These are phyloP conservation scores for Paratinospora sagittata DNA, from an alignment of 164 flowering plant species.

Conservation along the genomic window DNA sequence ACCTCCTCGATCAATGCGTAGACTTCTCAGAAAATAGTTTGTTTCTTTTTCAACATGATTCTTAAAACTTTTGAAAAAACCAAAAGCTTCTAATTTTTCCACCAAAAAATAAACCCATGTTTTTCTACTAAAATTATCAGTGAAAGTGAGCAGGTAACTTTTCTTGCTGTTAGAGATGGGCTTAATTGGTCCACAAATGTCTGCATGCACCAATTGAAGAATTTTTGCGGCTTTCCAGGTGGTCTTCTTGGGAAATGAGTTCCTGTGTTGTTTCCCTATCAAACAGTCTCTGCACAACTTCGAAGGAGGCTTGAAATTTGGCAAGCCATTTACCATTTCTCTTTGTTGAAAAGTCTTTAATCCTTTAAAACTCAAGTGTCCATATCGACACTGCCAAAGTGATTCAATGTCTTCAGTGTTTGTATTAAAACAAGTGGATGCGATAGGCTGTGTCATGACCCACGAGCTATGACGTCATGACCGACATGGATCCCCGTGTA, in stretches of 20 bases:
- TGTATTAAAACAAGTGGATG: too few species aligned
- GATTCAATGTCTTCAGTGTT: too few species aligned
- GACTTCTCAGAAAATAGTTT: background rate
- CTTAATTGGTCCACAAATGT: background rate
- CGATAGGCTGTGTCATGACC: too few species aligned
- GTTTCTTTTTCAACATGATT: slow-evolving; percentile 6
- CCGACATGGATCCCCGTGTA: too few species aligned
- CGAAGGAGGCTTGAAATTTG: background rate
- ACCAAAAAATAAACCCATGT: background rate
- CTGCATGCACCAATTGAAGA: background rate
- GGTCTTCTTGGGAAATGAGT: background rate
- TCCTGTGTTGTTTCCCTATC: slow-evolving; percentile 1
- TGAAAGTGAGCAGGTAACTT: slow-evolving; percentile 3
- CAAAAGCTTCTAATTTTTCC: background rate
- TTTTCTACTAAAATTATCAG: background rate
- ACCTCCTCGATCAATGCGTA: slow-evolving; percentile 3
- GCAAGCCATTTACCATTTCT: slow-evolving; percentile 2
- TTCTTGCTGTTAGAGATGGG: background rate
- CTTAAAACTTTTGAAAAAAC: slow-evolving; percentile 2
- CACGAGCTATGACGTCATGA: too few species aligned
- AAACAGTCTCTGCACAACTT: background rate
- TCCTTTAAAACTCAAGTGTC: too few species aligned
- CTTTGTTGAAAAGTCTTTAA: too few species aligned
- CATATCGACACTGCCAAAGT: too few species aligned
- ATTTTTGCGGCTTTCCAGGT: background rate